Base-by-base conservation (phyloP, 306 rosid species). In the Notholithocarpus densiflorus region DNA sequence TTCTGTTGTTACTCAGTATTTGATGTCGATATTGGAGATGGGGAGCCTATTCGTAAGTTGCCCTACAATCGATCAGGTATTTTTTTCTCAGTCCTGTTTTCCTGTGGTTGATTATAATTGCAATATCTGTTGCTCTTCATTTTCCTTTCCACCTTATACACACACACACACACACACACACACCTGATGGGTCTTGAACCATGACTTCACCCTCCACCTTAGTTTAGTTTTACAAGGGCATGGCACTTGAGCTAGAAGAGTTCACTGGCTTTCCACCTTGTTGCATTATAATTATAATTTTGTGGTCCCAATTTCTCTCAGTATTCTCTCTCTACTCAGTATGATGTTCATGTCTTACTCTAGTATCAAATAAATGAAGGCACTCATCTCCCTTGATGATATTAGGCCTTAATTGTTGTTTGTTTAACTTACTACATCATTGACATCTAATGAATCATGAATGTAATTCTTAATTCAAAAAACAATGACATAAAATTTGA, bases 21-120 rank as follows among this genome's bases (percentile, higher is more conserved):
- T 88, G 98, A 95, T 83, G 98, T 95, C 14, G 96, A 95, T 71
- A 95, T 95, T 84, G 98, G 92, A 83, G 98, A 95, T 81, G 98
- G 98, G 12, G 88, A 89, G 89, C 98, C 98, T 71, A 82, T 82
- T 64, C 93, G 98, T 23, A 95, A 95, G 86, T 82, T 95, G 90
- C 98, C 98, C 37, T 91, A 90, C 91, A 92, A 92, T 75, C 90
- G 86, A 80, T 85, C 97, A 82, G 98, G 98, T 95, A 85, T 60
- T 45, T 60, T 21, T 75, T 75, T 83, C 48, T 77, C 45, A 62
- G 59, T 76, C 32, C 57, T 40, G 5, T 68, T n/a, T 73, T 23
- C 24, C 64, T 68, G 48, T 29, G 17, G 26, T 60, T 19, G 7
- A 59, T 45, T 68, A 43, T 52, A 68, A 32, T 70, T 77, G 8